phyloP scores from a whole-genome alignment of 192 early-diverging fungal species.

The Umbelopsis sp. region DNA sequence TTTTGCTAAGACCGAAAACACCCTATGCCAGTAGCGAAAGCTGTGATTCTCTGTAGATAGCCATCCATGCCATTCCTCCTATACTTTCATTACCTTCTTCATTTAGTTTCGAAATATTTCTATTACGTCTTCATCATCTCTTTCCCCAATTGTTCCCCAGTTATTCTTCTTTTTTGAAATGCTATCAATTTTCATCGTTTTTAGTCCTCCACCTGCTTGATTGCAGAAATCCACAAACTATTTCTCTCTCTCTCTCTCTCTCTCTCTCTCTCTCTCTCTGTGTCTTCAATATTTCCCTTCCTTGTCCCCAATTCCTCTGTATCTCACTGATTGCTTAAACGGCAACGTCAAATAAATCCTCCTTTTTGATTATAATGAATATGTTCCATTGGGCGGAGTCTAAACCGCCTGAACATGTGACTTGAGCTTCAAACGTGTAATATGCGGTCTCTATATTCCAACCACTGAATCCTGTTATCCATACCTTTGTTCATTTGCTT shows the following conservation, averaged over 20 bases:
- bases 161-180: neutral
- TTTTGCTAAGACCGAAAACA: no score
- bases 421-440: neutral
- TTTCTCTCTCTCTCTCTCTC: slow-evolving; percentile 5
- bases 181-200: neutral
- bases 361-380: neutral
- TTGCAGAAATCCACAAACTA: neutral
- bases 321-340: neutral
- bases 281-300: neutral
- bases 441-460: neutral
- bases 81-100: no score
- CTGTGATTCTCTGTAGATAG: slow-evolving; percentile 9
- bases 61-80: neutral
- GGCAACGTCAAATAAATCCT: neutral
- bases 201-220: neutral
- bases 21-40: no score
- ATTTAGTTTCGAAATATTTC: no score
- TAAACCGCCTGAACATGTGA: neutral
- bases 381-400: neutral
- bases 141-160: neutral
- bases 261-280: neutral
- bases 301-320: neutral
- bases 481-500: no score
- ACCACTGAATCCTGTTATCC: neutral
- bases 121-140: neutral